Conservation (phyloP, 495 filamentous ascomycete genomes). For the Aspergillus taichungensis region DNA sequence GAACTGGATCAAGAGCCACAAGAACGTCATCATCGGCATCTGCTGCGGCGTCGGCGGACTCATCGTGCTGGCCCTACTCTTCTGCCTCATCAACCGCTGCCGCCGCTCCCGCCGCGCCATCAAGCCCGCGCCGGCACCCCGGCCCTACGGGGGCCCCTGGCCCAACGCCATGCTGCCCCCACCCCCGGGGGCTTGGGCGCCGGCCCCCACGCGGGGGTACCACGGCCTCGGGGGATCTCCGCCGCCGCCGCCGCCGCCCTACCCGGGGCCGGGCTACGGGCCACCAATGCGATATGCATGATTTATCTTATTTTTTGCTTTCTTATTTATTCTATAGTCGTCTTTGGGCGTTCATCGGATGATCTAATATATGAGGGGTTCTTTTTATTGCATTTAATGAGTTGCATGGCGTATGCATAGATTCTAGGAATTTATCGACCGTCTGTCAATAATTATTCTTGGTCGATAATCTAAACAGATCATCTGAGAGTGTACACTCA, state of each 20-base stretch:
- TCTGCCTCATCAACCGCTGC: constrained; percentile 51
- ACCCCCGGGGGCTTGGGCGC: constrained; percentile 18
- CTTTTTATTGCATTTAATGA: too few species aligned
- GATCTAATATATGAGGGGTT: too few species aligned
- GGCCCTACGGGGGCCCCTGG: constrained; percentile 12
- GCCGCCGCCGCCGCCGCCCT: constrained; percentile 17
- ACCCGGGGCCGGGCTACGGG: constrained; percentile 1
- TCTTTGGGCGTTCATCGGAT: too few species aligned
- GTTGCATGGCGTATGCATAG: too few species aligned
- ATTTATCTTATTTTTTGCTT: background rate
- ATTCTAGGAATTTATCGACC: too few species aligned
- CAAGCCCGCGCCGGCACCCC: constrained; percentile 17
- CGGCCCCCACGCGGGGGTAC: constrained; percentile 17
- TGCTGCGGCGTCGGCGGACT: constrained; percentile 57
- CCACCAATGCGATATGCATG: constrained; percentile 12
- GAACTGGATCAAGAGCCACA: constrained; percentile 62
- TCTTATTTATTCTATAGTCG: too few species aligned
- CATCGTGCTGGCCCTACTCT: constrained; percentile 51
- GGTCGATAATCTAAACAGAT: too few species aligned
- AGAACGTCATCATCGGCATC: constrained; percentile 69
- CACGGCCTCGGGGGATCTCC: constrained; percentile 15
- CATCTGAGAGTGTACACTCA: too few species aligned
- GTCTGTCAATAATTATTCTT: too few species aligned
- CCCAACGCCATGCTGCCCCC: constrained; percentile 15
- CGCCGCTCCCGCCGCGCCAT: constrained; percentile 27